Evolutionary conservation across 768 basidiomycete genomes (phyloP).

Genomic region (Boletus eberwhitei): DNA sequence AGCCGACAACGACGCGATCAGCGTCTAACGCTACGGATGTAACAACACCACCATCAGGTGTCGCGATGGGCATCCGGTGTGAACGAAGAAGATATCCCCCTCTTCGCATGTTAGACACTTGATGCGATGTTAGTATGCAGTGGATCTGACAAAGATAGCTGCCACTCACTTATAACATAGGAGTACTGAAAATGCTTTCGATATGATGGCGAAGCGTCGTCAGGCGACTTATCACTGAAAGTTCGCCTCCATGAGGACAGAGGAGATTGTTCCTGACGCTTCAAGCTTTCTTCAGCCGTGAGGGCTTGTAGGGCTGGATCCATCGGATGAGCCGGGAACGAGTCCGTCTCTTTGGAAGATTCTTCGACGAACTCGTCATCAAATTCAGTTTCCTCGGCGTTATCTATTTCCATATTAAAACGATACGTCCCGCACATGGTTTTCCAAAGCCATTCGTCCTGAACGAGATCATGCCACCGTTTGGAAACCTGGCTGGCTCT

Average conservation of each 20-base stretch:
- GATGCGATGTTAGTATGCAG: constrained; percentile 1
- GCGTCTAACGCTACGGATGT: constrained; percentile 84
- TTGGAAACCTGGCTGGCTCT: constrained; percentile 67
- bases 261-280: constrained; percentile 26
- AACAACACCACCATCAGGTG: constrained; percentile 61
- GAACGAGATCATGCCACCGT: constrained; percentile 65
- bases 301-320: constrained; percentile 42
- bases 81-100: constrained; percentile 69
- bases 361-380: constrained; percentile 33
- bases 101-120: constrained; percentile 78
- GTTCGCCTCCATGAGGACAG: constrained; percentile 24
- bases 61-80: constrained; percentile 48
- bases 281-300: constrained; percentile 28
- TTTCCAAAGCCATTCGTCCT: constrained; percentile 81
- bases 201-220: constrained; percentile 41
- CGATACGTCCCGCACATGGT: constrained; percentile 61
- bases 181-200: constrained; percentile 68
- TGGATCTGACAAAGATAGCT: neutral
- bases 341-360: constrained; percentile 32
- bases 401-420: constrained; percentile 34
- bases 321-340: constrained; percentile 35
- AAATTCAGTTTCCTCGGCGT: constrained; percentile 21
- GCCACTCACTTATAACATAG: constrained; percentile 61
- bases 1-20: constrained; percentile 84
- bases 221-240: constrained; percentile 2